Conservation (phyloP, 2,329 filamentous ascomycete species). For the Trichoderma atrobrunneum region DNA sequence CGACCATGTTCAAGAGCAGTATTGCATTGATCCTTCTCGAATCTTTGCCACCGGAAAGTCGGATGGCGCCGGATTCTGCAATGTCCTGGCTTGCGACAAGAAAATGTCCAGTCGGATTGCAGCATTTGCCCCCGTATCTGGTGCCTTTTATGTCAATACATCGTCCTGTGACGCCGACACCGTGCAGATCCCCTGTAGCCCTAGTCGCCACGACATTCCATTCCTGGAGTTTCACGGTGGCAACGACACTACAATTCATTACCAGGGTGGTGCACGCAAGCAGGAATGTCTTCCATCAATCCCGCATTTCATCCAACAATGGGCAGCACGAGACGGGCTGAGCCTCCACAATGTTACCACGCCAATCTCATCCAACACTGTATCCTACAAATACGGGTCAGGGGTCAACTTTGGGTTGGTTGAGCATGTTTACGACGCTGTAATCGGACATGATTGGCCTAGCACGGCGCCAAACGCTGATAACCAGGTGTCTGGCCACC, state of each 20-base stretch:
- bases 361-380: neutral
- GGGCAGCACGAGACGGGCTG: neutral
- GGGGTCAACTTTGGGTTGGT: neutral
- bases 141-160: neutral
- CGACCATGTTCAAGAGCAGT: neutral
- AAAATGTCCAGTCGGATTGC: neutral
- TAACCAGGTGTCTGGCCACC: neutral
- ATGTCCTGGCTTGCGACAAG: neutral
- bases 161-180: neutral
- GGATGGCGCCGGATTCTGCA: neutral
- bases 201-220: neutral
- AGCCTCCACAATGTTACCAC: neutral
- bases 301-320: conserved; percentile 9
- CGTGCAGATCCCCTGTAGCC: neutral
- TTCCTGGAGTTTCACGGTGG: conserved; percentile 3
- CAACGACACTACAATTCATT: neutral
- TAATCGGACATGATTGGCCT: conserved; percentile 2
- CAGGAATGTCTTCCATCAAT: neutral
- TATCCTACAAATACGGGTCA: neutral
- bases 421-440: neutral
- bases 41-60: conserved; percentile 2
- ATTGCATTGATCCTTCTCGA: neutral
- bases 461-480: neutral
- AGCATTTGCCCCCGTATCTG: neutral
- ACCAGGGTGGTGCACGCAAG: neutral